phyloP scores from a whole-genome alignment of 352 stramenopile genomes.

The Bremia lactucae region DNA sequence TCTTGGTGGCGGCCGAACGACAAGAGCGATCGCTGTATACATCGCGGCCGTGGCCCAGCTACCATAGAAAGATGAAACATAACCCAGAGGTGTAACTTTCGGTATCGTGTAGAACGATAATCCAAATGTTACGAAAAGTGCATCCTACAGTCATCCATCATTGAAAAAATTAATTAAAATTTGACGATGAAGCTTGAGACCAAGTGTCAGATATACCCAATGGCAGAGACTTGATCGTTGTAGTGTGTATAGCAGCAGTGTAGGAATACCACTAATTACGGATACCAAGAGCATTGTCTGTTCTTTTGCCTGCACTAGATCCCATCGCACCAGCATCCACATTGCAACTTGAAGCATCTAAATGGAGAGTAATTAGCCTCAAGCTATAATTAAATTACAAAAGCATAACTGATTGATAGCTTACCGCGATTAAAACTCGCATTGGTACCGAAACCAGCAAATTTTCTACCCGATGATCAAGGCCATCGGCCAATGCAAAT shows the following conservation, averaged over 20 bases:
- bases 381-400: too few species aligned
- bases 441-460: conserved; percentile 65
- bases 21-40: conserved; percentile 44
- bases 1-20: conserved; percentile 33
- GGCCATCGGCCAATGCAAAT: conserved; percentile 58
- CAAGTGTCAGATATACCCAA: conserved; percentile 39
- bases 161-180: neutral
- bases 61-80: conserved; percentile 58
- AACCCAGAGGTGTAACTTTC: conserved; percentile 74
- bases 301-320: conserved; percentile 54
- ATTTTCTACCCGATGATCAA: conserved; percentile 55
- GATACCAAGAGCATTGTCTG: conserved; percentile 64
- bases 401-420: too few species aligned
- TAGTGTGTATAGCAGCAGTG: conserved; percentile 52
- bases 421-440: conserved; percentile 48
- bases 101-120: conserved; percentile 81
- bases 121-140: conserved; percentile 73
- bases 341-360: conserved; percentile 66
- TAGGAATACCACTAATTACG: conserved; percentile 59
- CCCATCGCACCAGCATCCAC: conserved; percentile 66
- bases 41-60: conserved; percentile 54
- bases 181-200: conserved; percentile 1
- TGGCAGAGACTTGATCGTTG: conserved; percentile 66
- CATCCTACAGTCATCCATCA: conserved; percentile 29
- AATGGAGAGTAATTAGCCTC: neutral